Base-by-base conservation (phyloP, 2,329 filamentous ascomycete genomes). In the Trichoderma lentiforme region DNA sequence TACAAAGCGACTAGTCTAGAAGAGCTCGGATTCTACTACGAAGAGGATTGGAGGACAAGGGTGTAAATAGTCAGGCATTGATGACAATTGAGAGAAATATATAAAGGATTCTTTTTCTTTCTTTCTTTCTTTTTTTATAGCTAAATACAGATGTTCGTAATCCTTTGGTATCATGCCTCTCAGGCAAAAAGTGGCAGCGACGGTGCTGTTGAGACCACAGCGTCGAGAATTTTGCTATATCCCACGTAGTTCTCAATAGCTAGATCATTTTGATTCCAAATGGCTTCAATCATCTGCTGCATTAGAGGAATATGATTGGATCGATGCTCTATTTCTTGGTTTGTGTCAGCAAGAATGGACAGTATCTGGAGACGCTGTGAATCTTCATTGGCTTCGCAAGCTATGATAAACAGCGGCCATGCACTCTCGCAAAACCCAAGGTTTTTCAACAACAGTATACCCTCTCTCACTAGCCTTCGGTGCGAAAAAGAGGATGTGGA, bases 231-330 rank as follows among this genome's bases (percentile, higher is more conserved):
- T 28, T n/a, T 63, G n/a, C 32, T 12, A 32, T 72, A 72, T 36
- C 24, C 47, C 15, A 72, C 67, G 51, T 64, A 6, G 47, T 32
- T 65, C 6, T 70, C 71, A 28, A 70, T 39, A 24, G 63, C 39
- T 12, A 72, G 71, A 65, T 72, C 71, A 18, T 72, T 71, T n/a
- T 72, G 71, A 30, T 71, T 72, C 71, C 71, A 72, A 26, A 71
- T 21, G 3, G 71, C 67, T 26, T 62, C 60, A 14, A 71, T 28
- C 57, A 72, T 65, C 7, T 62, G 53, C 47, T 70, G 71, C 14
- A 72, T 65, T 11, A 72, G 26, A 14, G 24, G 18, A 18, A 71
- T 26, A n/a, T 71, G 58, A 28, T 63, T 64, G n/a, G 66, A 69
- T 24, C 67, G 67, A 32, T 71, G 57, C 9, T 43, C 30, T 26